Evolutionary conservation across 352 stramenopile genomes (phyloP), one percentile per base, ranked within the genome.

Genomic region (Pythium aristosporum): DNA sequence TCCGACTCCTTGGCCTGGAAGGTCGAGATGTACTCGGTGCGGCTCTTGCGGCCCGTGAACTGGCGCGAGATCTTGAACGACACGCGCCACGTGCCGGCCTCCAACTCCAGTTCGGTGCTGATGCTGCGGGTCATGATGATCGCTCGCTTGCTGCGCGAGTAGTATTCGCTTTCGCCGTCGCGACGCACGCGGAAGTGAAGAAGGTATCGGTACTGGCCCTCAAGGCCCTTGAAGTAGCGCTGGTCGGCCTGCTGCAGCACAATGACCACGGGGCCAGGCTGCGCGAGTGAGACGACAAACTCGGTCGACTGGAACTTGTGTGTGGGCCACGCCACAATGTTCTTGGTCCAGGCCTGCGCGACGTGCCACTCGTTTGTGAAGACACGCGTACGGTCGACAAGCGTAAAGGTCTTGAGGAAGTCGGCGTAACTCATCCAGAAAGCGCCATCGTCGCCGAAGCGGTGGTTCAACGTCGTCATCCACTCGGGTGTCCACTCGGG

Each of bases 391-490:
- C 71, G 71, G 46, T 80, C 71, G 11, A 77, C 49, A 8, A 67
- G 32, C 18, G 67, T 78, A 47, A 80, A 80, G 28, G 63, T 70
- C 15, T 68, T 62, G 41, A 80, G 53, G 34, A 78, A 78, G 51
- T 80, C 70, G 11, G 76, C 64, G 64, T 76, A 88, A 25, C 46
- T 63, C 73, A 90, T 90, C 75, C 79, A 90, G 62, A 88, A 90
- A 18, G 76, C 68, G 11, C 80, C 79, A 48, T 90, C 79, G 65
- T 88, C 77, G 20, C 71, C 75, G 20, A 76, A 76, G 21, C 63
- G 57, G 65, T 84, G 72, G 42, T 68, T 54, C 15, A 87, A 63
- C 44, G 64, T 48, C 47, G 42, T 67, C 59, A 79, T 84, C 68
- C 76, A 74, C 66, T 79, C 69, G 16, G 67, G 43, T 20, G 69